These are phyloP conservation scores for Fusarium secorum DNA, from an alignment of 2,329 filamentous ascomycete species.

Conservation along the genomic window DNA sequence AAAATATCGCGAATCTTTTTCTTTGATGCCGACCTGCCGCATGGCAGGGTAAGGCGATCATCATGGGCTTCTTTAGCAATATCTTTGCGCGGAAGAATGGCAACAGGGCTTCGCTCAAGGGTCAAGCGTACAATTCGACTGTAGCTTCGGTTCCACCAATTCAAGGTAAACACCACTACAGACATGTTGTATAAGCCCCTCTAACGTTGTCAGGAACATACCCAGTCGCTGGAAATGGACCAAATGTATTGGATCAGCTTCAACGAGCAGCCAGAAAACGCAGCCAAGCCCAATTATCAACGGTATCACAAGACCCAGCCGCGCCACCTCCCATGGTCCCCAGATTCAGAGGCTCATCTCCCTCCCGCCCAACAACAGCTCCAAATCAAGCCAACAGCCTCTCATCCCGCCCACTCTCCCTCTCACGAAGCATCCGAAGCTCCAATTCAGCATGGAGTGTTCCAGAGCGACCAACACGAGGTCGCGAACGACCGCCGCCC, in stretches of 20 bases:
- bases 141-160: conserved; percentile 37
- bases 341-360: conserved; percentile 21
- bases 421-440: conserved; percentile 30
- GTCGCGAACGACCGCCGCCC: conserved; percentile 29
- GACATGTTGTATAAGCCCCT: too few species aligned
- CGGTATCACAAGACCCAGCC: neutral
- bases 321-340: conserved; percentile 32
- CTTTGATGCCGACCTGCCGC: conserved; percentile 2
- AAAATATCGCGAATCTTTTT: neutral
- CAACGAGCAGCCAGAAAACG: conserved; percentile 40
- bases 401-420: conserved; percentile 23
- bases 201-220: conserved; percentile 31
- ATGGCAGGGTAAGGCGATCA: conserved; percentile 34
- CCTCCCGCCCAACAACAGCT: conserved; percentile 32
- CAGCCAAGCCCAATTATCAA: conserved; percentile 35
- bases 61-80: conserved; percentile 42
- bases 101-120: conserved; percentile 27
- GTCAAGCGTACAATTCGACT: conserved; percentile 40
- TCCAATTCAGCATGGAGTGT: conserved; percentile 28
- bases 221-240: conserved; percentile 40
- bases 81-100: conserved; percentile 34
- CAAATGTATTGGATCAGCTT: conserved; percentile 38
- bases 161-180: conserved; percentile 25
- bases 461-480: conserved; percentile 18
- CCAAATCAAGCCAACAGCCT: conserved; percentile 21